These are phyloP conservation scores for Fusarium sp. DNA, from an alignment of 2,329 filamentous ascomycete genomes.

Conservation along the genomic window DNA sequence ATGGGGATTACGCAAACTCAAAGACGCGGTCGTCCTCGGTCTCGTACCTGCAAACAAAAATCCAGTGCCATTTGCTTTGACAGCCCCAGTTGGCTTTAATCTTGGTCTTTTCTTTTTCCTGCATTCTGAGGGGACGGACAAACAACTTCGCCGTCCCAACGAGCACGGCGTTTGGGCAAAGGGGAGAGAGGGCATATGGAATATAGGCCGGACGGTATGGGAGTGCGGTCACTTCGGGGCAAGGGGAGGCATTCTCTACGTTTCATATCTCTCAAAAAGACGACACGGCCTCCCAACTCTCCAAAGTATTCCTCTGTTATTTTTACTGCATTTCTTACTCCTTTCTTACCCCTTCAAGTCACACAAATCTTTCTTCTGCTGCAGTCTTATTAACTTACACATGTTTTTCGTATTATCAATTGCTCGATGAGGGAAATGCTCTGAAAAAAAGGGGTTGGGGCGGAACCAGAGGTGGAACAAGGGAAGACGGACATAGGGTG, in stretches of 20 bases:
- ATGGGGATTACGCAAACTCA: slow-evolving; percentile 24
- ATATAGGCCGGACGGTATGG: slow-evolving; percentile 35
- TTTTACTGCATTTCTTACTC: slow-evolving; percentile 11
- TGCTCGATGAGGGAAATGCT: slow-evolving; percentile 18
- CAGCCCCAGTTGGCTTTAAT: slow-evolving; percentile 38
- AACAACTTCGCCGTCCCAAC: slow-evolving; percentile 41
- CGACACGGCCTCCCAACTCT: slow-evolving; percentile 39
- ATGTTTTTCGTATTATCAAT: slow-evolving; percentile 16
- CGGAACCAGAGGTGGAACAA: not conserved
- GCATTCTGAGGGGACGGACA: slow-evolving; percentile 47
- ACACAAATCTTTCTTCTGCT: slow-evolving; percentile 15
- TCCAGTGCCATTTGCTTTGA: slow-evolving; percentile 36
- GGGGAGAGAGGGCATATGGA: slow-evolving; percentile 40
- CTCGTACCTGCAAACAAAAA: slow-evolving; percentile 41
- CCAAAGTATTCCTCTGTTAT: slow-evolving; percentile 30
- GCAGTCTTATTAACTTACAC: slow-evolving; percentile 32
- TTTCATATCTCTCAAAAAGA: slow-evolving; percentile 31
- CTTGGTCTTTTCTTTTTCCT: slow-evolving; percentile 38
- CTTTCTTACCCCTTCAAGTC: slow-evolving; percentile 13
- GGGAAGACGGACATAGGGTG: not conserved
- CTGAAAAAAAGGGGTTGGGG: slow-evolving; percentile 1
- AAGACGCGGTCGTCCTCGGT: slow-evolving; percentile 29
- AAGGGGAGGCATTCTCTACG: slow-evolving; percentile 30
- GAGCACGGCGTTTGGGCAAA: slow-evolving; percentile 55
- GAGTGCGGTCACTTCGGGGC: slow-evolving; percentile 30